A percentile compares a stretch with the other conserved stretches of the same genome.
These are phyloP conservation scores for Acacia pycnantha DNA, from an alignment of 331 rosid genomes.

Conservation along the genomic window DNA sequence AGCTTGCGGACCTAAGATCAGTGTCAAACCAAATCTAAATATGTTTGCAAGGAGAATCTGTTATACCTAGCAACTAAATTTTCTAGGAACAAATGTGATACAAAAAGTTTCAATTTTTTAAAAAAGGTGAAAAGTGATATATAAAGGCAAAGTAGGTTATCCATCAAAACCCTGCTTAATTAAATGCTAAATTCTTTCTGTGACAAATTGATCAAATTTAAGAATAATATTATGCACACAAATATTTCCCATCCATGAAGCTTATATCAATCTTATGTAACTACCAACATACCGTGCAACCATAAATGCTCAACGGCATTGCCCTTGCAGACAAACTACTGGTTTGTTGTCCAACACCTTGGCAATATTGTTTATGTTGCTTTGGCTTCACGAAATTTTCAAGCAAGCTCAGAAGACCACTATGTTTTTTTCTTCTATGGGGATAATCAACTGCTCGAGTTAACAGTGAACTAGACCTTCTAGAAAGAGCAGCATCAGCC, in stretches of 20 bases:
- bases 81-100: neutral
- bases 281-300: constrained; percentile 69
- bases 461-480: constrained; percentile 52
- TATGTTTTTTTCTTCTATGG: constrained; percentile 48
- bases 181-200: neutral
- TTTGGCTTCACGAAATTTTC: constrained; percentile 43
- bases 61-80: neutral
- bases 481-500: constrained; percentile 38
- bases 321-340: constrained; percentile 76
- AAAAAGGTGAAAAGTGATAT: neutral
- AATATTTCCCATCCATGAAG: constrained; percentile 4
- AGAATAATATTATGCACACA: neutral
- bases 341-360: constrained; percentile 29
- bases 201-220: neutral
- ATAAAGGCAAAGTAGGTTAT: constrained; percentile 8
- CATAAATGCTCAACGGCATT: constrained; percentile 80
- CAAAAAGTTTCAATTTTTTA: neutral
- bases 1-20: neutral
- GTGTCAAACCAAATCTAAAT: neutral
- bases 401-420: constrained; percentile 84
- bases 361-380: constrained; percentile 39
- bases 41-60: neutral
- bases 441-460: constrained; percentile 48
- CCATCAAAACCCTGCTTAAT: constrained; percentile 14
- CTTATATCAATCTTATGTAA: neutral